A percentile compares a stretch with the other conserved stretches of the same genome.
Conservation (phyloP, 140 eudicot species). For the Stevia rebaudiana region DNA sequence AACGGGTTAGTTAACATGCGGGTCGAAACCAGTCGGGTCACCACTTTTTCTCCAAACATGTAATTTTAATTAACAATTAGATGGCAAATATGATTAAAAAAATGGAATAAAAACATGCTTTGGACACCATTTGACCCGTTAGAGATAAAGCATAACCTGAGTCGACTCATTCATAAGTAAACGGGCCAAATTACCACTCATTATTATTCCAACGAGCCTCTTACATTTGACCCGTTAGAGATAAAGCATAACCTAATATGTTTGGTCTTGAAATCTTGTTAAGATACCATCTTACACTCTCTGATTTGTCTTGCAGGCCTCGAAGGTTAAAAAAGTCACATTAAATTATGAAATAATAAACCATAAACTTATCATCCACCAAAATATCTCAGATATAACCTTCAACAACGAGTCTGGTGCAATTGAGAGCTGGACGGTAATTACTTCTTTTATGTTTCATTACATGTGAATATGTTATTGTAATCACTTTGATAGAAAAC, state of each 20-base stretch:
- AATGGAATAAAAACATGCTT: neutral
- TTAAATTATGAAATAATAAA: slow-evolving; percentile 39
- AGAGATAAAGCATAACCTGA: slow-evolving; percentile 5
- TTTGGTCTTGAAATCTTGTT: slow-evolving; percentile 2
- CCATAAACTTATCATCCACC: slow-evolving; percentile 41
- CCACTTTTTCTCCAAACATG: neutral
- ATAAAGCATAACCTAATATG: no score
- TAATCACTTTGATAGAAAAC: neutral
- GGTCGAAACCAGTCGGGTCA: neutral
- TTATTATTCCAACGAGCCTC: neutral
- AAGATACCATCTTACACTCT: slow-evolving; percentile 9
- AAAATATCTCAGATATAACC: slow-evolving; percentile 46
- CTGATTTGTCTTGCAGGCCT: slow-evolving; percentile 38
- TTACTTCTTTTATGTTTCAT: slow-evolving; percentile 7
- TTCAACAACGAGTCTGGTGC: slow-evolving; percentile 55
- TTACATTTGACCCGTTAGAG: slow-evolving; percentile 10
- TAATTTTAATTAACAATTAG: neutral
- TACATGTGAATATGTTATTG: slow-evolving; percentile 9
- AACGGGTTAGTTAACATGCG: neutral
- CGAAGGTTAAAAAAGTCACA: slow-evolving; percentile 28
- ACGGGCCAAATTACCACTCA: neutral
- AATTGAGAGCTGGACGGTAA: slow-evolving; percentile 90
- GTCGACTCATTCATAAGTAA: neutral
- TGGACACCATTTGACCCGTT: neutral
- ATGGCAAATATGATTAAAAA: neutral